Percentiles rank a stretch among this genome's conserved stretches.
Conservation (phyloP, 495 filamentous ascomycete genomes). For the Pseudomonodictys pantanalensis region DNA sequence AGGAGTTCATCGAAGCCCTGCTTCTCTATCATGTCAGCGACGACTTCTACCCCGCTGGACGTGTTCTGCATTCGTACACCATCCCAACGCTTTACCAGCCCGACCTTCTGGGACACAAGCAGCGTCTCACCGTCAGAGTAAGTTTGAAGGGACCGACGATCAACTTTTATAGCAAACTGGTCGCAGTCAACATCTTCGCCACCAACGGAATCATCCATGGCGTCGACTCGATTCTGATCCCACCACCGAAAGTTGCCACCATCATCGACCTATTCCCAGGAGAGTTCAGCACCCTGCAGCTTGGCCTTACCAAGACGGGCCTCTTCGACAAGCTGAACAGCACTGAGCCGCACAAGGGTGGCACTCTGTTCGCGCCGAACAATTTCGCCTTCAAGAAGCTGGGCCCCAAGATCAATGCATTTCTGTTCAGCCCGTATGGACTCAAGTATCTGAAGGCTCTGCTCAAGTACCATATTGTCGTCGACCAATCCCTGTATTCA, state of each 20-base stretch:
- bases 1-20: constrained; percentile 62
- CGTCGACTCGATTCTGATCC: constrained; percentile 67
- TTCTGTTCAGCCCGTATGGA: constrained; percentile 71
- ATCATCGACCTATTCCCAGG: constrained; percentile 66
- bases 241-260: constrained; percentile 59
- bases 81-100: constrained; percentile 64
- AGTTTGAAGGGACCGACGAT: constrained; percentile 58
- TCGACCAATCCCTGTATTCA: constrained; percentile 73
- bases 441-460: constrained; percentile 68
- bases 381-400: constrained; percentile 74
- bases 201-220: constrained; percentile 81
- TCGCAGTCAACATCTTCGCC: constrained; percentile 61
- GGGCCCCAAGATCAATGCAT: constrained; percentile 66
- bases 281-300: constrained; percentile 71
- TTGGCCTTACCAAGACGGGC: constrained; percentile 68
- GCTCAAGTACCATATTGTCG: constrained; percentile 74
- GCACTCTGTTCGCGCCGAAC: constrained; percentile 71
- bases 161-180: constrained; percentile 69
- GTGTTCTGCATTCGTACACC: constrained; percentile 61
- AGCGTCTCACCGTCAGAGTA: constrained; percentile 63
- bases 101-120: constrained; percentile 56
- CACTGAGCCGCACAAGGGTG: constrained; percentile 46
- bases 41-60: constrained; percentile 58
- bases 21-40: constrained; percentile 69
- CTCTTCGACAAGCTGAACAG: constrained; percentile 52